Evolutionary conservation across 31 red algal genomes (phyloP).

Genomic region (Odonthalia washingtoniensis): DNA sequence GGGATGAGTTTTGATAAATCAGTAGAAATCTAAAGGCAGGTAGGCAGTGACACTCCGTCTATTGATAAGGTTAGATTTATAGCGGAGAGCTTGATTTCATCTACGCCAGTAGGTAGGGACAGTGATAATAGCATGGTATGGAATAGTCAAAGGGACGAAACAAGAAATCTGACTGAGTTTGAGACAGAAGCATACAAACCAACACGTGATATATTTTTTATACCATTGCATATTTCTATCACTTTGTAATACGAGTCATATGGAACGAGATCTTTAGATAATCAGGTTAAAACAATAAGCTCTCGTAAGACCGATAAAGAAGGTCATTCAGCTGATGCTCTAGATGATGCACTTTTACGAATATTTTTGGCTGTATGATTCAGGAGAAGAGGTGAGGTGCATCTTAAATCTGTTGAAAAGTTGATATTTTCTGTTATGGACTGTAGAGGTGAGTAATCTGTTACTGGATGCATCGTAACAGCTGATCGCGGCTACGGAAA

Average conservation of each 20-base stretch:
- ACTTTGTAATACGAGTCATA: conserved; percentile 39
- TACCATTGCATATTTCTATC: conserved; percentile 6
- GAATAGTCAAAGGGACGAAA: conserved; percentile 22
- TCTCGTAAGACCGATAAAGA: conserved; percentile 19
- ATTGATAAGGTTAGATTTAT: conserved; percentile 6
- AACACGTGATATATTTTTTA: conserved; percentile 18
- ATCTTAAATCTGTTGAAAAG: background rate
- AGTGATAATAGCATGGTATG: conserved; percentile 4
- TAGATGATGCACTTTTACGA: conserved; percentile 21
- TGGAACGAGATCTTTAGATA: conserved; percentile 29
- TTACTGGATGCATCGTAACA: conserved; percentile 37
- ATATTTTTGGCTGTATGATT: conserved; percentile 29
- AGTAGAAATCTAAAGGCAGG: background rate
- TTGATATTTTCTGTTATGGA: background rate
- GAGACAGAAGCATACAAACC: conserved; percentile 21
- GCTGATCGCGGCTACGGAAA: conserved; percentile 37
- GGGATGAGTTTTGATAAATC: conserved; percentile 28
- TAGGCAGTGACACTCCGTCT: background rate
- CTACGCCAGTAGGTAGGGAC: background rate
- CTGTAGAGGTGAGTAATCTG: background rate
- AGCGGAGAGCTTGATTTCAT: conserved; percentile 20
- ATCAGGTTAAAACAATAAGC: conserved; percentile 35
- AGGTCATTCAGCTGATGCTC: conserved; percentile 30
- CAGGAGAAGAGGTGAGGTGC: conserved; percentile 16
- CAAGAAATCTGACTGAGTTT: conserved; percentile 35